Evolutionary conservation across 2,329 filamentous ascomycete species (phyloP).

Genomic region (Ceratocystis albifundus): DNA sequence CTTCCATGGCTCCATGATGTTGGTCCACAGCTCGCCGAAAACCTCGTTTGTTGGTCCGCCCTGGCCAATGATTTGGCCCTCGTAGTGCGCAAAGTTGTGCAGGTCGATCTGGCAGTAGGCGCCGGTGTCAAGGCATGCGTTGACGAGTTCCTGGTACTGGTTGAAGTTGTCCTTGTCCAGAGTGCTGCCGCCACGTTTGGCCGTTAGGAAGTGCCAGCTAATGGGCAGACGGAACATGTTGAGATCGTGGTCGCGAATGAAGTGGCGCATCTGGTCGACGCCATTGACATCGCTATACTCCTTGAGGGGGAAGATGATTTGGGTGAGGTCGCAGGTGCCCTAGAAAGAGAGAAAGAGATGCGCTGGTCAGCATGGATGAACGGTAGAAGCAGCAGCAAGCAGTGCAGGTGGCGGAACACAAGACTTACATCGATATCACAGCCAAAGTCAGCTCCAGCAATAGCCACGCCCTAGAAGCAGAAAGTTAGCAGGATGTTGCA

Average conservation of each 20-base stretch:
- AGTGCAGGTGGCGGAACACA: not conserved
- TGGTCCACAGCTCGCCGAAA: constrained; percentile 47
- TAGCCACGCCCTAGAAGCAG: constrained; percentile 29
- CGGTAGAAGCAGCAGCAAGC: not conserved
- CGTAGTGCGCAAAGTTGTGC: constrained; percentile 50
- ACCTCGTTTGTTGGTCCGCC: constrained; percentile 49
- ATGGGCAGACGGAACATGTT: constrained; percentile 45
- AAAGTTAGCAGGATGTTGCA: not conserved
- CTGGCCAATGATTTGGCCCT: constrained; percentile 52
- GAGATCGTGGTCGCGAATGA: constrained; percentile 39
- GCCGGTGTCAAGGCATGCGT: constrained; percentile 45
- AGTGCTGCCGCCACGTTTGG: constrained; percentile 39
- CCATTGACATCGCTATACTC: constrained; percentile 30
- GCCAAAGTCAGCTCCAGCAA: constrained; percentile 36
- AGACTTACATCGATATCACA: constrained; percentile 33
- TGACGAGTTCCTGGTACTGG: constrained; percentile 44
- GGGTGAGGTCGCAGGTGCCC: constrained; percentile 30
- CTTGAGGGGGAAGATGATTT: constrained; percentile 29
- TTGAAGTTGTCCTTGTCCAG: constrained; percentile 39
- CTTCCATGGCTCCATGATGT: constrained; percentile 48
- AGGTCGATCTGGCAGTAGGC: constrained; percentile 50
- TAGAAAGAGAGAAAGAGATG: constrained; percentile 23
- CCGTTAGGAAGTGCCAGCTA: constrained; percentile 49
- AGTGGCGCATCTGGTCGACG: constrained; percentile 46
- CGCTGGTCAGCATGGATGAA: not conserved